Conservation (phyloP, 2,329 filamentous ascomycete genomes). For the Apiospora sp. region DNA sequence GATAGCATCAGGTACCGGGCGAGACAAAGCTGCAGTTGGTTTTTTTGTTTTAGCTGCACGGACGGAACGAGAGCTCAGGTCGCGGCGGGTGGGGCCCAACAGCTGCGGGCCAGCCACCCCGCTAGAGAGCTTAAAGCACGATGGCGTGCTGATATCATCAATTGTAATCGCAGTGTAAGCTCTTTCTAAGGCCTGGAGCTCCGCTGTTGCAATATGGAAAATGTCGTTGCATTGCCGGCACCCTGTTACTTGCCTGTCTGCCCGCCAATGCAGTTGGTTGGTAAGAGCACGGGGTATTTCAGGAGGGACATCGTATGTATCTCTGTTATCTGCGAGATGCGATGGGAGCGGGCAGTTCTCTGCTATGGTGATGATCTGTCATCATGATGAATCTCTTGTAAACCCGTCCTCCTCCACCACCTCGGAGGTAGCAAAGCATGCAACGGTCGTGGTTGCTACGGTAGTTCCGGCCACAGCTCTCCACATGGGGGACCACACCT, state of each 20-base stretch:
- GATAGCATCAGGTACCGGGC: conserved; percentile 16
- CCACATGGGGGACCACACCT: not conserved
- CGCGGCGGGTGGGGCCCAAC: not conserved
- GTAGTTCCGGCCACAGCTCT: not conserved
- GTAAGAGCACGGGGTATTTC: not conserved
- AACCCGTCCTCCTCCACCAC: not conserved
- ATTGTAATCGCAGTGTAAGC: conserved; percentile 18
- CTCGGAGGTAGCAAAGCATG: not conserved
- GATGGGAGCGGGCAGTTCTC: too few species aligned
- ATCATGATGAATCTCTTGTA: conserved; percentile 12
- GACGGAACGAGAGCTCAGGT: not conserved
- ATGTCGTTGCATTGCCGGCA: not conserved
- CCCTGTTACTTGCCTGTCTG: not conserved
- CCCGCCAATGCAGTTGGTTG: not conserved
- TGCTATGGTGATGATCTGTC: conserved; percentile 3
- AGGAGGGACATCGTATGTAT: not conserved
- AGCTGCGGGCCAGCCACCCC: not conserved
- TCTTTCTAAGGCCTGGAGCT: not conserved
- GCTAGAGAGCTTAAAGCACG: conserved; percentile 3
- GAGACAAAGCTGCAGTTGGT: not conserved
- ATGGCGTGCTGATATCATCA: conserved; percentile 21
- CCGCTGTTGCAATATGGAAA: conserved; percentile 1
- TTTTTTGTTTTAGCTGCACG: not conserved
- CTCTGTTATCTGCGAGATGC: not conserved
- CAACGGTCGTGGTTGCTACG: conserved; percentile 13